Conservation (phyloP, 768 basidiomycete species). For the Lentinula sp. region DNA sequence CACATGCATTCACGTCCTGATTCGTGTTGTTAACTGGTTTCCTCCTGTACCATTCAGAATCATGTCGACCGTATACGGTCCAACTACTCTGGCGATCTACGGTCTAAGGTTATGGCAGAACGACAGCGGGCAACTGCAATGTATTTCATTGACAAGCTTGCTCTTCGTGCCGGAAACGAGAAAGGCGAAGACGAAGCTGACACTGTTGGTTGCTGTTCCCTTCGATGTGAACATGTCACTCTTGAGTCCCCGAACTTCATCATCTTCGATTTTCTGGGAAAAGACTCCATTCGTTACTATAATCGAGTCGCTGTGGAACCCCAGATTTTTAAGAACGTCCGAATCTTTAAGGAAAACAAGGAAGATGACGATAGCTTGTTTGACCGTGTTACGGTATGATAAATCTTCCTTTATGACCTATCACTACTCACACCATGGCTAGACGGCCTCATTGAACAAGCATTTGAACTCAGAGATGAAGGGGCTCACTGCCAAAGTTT, state of each 20-base stretch:
- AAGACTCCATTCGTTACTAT: slow-evolving; percentile 97
- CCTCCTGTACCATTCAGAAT: slow-evolving; percentile 39
- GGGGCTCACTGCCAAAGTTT: slow-evolving; percentile 96
- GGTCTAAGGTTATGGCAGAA: slow-evolving; percentile 87
- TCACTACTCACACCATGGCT: slow-evolving; percentile 15
- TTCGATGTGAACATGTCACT: slow-evolving; percentile 96
- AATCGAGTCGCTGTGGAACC: slow-evolving; percentile 84
- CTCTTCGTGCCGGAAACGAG: slow-evolving; percentile 98
- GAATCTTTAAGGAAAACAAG: slow-evolving; percentile 94
- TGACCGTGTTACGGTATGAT: slow-evolving; percentile 86
- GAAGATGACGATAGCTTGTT: slow-evolving; percentile 83
- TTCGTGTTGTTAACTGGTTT: neutral
- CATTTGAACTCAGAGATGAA: slow-evolving; percentile 94
- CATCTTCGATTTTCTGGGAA: slow-evolving; percentile 96
- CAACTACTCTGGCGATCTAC: slow-evolving; percentile 82
- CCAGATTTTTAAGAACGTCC: slow-evolving; percentile 97
- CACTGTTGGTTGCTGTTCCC: slow-evolving; percentile 97
- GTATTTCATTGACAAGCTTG: slow-evolving; percentile 97
- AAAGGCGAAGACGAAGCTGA: slow-evolving; percentile 99
- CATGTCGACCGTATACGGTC: slow-evolving; percentile 88
- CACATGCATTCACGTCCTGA: neutral
- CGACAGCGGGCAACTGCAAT: slow-evolving; percentile 98
- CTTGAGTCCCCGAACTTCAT: slow-evolving; percentile 82
- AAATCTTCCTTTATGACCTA: slow-evolving; percentile 4
- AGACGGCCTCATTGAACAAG: slow-evolving; percentile 87